A percentile compares a stretch with the other conserved stretches of the same genome.
phyloP scores from a whole-genome alignment of 345 rosid genomes.

The Bruguiera sexangula region DNA sequence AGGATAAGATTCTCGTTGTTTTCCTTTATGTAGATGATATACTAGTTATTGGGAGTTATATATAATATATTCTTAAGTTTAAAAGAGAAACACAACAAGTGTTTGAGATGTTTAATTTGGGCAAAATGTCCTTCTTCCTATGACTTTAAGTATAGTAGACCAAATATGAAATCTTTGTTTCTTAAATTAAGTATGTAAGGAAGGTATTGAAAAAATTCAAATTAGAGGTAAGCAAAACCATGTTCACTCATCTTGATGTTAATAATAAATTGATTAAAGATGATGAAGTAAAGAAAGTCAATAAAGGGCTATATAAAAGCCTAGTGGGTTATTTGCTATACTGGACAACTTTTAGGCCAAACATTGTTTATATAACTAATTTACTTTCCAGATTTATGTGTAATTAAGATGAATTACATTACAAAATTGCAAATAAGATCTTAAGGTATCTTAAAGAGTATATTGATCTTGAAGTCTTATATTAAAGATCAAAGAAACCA shows the following conservation, averaged over 20 bases:
- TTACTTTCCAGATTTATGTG: constrained; percentile 4
- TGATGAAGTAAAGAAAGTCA: neutral
- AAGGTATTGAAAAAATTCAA: neutral
- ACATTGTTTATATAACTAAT: neutral
- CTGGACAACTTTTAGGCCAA: neutral
- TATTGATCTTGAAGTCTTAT: neutral
- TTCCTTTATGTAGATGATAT: neutral
- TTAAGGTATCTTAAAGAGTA: neutral
- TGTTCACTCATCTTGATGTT: neutral
- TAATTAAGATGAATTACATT: neutral
- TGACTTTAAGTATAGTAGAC: neutral
- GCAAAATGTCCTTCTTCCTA: neutral
- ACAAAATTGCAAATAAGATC: neutral
- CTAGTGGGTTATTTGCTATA: neutral
- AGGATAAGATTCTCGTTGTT: neutral
- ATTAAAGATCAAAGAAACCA: neutral
- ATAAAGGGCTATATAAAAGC: neutral
- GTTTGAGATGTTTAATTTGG: neutral
- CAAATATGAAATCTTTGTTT: neutral
- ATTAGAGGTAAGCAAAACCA: neutral
- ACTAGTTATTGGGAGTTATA: neutral
- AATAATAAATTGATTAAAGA: constrained; percentile 1
- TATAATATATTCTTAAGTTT: neutral
- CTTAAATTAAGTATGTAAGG: neutral
- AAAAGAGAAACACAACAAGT: neutral